Evolutionary conservation across 306 rosid species (phyloP), one percentile per base, ranked within the genome.

Genomic region (Cyclanthera cordifolia): DNA sequence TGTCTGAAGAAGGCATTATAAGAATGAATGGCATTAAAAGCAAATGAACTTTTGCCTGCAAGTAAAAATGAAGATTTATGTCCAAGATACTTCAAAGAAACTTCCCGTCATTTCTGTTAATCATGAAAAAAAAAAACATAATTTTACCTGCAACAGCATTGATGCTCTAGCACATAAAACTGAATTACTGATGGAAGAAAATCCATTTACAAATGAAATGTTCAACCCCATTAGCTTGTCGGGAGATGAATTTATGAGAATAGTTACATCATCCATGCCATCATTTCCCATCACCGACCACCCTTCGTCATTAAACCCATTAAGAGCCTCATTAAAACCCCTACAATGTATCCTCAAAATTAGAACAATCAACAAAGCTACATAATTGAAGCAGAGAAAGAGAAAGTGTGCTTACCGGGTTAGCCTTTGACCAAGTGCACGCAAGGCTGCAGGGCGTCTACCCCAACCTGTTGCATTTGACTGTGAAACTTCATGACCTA

Each of bases 141-240:
- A 41, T n/a, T 66, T 16, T 72, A 92, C 98, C 98, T 92, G 98
- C 82, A 92, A 82, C 54, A 92, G 85, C 98, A 92, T 92, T 0
- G 98, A 92, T 10, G 98, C 98, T 88, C 88, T 89, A 53, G 98
- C 98, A 87, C 98, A 92, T 67, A 92, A 79, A 54, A 92, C 96
- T 4, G 96, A 84, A 78, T 89, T 89, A 70, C 96, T 92, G 79
- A 92, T 95, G 76, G 95, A 82, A 17, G 96, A 91, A 73, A 85
- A 92, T 50, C 90, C 97, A 71, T 81, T 87, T 39, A 79, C 78
- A 77, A 92, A 92, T 65, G 97, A 79, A 76, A 92, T 85, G 80
- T 92, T 92, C 75, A 88, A 81, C 53, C 95, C 92, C 95, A 92
- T 87, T 48, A 92, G 81, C 81, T 92, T 92, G 68, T 92, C 96